phyloP scores from a whole-genome alignment of 1,284 basidiomycete species.

The Ustilago tritici region DNA sequence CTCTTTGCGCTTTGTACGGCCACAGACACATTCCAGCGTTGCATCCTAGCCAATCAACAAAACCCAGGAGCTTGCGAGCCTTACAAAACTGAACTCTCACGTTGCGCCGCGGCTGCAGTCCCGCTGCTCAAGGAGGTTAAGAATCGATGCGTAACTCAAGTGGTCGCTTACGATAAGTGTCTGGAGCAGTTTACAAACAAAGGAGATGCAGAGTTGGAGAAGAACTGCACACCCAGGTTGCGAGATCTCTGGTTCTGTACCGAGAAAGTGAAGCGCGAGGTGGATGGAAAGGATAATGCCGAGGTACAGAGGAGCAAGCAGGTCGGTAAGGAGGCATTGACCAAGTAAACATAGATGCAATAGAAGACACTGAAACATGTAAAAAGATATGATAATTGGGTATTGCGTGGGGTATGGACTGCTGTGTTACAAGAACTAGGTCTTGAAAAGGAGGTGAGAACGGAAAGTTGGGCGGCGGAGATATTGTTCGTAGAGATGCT shows the following conservation, averaged over 20 bases:
- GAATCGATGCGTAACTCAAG: constrained; percentile 52
- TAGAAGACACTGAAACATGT: neutral
- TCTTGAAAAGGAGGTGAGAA: neutral
- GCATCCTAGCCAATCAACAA: constrained; percentile 61
- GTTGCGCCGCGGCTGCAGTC: constrained; percentile 62
- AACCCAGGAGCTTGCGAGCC: constrained; percentile 51
- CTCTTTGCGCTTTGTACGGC: neutral
- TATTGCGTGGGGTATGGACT: constrained; percentile 6
- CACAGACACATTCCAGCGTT: constrained; percentile 61
- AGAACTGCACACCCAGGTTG: constrained; percentile 58
- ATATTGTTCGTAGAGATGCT: neutral
- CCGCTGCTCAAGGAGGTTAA: constrained; percentile 64
- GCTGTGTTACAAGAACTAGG: neutral
- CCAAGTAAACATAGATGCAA: constrained; percentile 17
- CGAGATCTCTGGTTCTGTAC: constrained; percentile 62
- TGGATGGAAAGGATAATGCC: constrained; percentile 28
- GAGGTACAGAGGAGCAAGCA: constrained; percentile 23
- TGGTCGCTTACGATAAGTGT: constrained; percentile 64
- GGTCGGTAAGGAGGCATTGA: constrained; percentile 31
- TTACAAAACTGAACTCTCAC: constrained; percentile 53
- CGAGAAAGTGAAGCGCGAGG: constrained; percentile 59
- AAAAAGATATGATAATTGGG: neutral
- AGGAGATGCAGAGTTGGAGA: constrained; percentile 57
- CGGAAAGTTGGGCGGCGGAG: neutral
- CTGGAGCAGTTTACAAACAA: constrained; percentile 43